These are phyloP conservation scores for Gossypium mustelinum DNA, from an alignment of 345 rosid genomes.

Conservation along the genomic window DNA sequence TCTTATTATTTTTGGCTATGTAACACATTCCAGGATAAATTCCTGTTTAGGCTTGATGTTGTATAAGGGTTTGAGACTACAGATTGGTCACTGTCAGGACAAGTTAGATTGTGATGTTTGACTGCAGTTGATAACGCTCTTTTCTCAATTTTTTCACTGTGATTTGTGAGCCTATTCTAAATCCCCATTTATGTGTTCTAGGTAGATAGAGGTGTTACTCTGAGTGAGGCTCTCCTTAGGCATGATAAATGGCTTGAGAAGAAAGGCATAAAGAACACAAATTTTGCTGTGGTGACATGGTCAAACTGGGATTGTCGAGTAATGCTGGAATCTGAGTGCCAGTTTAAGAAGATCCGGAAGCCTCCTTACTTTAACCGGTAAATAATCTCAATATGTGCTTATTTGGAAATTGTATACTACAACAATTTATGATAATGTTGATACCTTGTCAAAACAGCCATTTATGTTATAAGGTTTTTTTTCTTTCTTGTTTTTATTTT, in stretches of 20 bases:
- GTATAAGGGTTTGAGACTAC: not conserved
- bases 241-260: constrained; percentile 60
- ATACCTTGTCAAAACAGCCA: not conserved
- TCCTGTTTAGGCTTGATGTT: not conserved
- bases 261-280: constrained; percentile 47
- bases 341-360: constrained; percentile 45
- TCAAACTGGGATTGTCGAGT: constrained; percentile 57
- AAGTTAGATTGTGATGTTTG: not conserved
- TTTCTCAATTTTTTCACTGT: not conserved
- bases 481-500: constrained; percentile 3
- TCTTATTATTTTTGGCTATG: not conserved
- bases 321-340: constrained; percentile 60
- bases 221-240: constrained; percentile 42
- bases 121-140: not conserved
- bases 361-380: constrained; percentile 56
- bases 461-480: not conserved
- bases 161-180: not conserved
- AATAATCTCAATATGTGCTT: not conserved
- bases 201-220: constrained; percentile 46
- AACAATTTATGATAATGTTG: not conserved
- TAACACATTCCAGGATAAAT: not conserved
- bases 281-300: constrained; percentile 55
- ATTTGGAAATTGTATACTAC: not conserved
- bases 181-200: constrained; percentile 17
- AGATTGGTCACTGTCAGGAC: not conserved